Evolutionary conservation across 345 rosid genomes (phyloP).

Genomic region (Erucastrum elatum): DNA sequence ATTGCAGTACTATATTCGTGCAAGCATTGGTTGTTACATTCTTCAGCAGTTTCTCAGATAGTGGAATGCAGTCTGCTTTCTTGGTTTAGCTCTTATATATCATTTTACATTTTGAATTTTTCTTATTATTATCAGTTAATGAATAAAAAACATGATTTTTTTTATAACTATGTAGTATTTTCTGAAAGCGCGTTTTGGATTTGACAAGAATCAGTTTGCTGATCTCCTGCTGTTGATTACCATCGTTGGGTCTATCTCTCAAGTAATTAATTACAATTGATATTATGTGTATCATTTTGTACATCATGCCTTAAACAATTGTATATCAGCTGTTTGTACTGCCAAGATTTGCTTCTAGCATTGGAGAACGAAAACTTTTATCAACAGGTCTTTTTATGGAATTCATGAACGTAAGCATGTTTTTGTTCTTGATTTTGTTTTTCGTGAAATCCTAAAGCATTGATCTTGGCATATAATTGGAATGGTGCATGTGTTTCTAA

Average conservation of each 20-base stretch:
- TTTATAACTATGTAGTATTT: slow-evolving; percentile 55
- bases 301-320: background rate
- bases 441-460: background rate
- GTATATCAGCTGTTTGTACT: slow-evolving; percentile 61
- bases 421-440: background rate
- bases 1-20: slow-evolving; percentile 61
- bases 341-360: slow-evolving; percentile 57
- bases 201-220: slow-evolving; percentile 75
- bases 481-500: slow-evolving; percentile 4
- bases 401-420: slow-evolving; percentile 20
- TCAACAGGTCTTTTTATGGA: slow-evolving; percentile 75
- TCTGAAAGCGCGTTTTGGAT: slow-evolving; percentile 88
- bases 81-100: slow-evolving; percentile 43
- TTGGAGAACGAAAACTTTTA: slow-evolving; percentile 69
- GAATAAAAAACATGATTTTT: background rate
- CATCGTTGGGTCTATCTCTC: slow-evolving; percentile 59
- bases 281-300: background rate
- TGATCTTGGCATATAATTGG: background rate
- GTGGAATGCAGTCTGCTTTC: slow-evolving; percentile 62
- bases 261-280: slow-evolving; percentile 41
- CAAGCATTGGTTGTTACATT: slow-evolving; percentile 78
- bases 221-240: slow-evolving; percentile 62
- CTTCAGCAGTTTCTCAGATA: slow-evolving; percentile 66
- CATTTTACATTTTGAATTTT: background rate
- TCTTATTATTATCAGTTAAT: background rate